Conservation (phyloP, 2,329 filamentous ascomycete species). For the Aspergillus ustus region DNA sequence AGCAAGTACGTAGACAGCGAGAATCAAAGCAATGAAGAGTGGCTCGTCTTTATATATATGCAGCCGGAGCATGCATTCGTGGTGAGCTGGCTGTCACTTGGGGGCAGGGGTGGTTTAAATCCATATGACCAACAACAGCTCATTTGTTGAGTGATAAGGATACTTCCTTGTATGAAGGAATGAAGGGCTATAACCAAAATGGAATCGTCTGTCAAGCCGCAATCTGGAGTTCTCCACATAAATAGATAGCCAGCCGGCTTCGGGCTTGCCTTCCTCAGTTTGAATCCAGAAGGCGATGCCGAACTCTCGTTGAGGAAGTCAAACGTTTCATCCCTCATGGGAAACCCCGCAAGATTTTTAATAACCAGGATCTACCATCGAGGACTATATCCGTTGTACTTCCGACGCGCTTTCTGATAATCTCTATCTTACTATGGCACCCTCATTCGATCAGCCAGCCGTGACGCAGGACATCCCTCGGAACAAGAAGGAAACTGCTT, state of each 20-base stretch:
- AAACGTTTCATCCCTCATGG: background rate
- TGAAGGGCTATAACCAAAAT: background rate
- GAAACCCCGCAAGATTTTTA: background rate
- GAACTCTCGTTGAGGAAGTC: background rate
- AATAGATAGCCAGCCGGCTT: background rate
- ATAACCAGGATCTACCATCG: background rate
- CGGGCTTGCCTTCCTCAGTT: constrained; percentile 8
- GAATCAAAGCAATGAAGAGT: background rate
- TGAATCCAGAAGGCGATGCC: constrained; percentile 2
- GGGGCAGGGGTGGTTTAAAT: background rate
- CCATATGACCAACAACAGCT: background rate
- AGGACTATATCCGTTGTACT: background rate
- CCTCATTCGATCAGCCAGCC: constrained; percentile 1
- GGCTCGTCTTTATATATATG: background rate
- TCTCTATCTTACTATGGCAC: background rate
- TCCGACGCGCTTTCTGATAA: background rate
- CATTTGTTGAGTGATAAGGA: background rate
- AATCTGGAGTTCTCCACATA: background rate
- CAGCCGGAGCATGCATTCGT: background rate
- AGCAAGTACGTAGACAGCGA: background rate
- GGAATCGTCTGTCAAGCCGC: background rate
- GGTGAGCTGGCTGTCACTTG: background rate
- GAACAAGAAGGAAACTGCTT: constrained; percentile 5
- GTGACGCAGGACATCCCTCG: background rate
- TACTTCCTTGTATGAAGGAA: background rate